These are phyloP conservation scores for Colletotrichum sp. DNA, from an alignment of 2,329 filamentous ascomycete species.

Conservation along the genomic window DNA sequence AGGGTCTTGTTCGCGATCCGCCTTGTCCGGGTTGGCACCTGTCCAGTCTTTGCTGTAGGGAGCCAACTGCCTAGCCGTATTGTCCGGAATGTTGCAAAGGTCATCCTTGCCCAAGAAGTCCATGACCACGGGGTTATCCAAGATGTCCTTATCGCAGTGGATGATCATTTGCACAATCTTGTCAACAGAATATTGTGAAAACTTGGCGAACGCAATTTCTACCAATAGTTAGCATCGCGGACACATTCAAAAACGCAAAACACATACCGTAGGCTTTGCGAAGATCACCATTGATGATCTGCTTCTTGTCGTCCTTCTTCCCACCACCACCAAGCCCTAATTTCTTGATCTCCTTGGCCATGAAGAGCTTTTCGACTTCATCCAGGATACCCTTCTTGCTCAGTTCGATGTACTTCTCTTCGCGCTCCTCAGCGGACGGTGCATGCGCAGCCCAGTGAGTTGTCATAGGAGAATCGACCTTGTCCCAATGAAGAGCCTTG, in stretches of 20 bases:
- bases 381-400: constrained; percentile 95
- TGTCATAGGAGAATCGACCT: constrained; percentile 89
- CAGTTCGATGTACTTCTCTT: constrained; percentile 94
- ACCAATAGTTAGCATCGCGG: constrained; percentile 4
- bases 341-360: constrained; percentile 95
- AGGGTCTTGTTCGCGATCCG: constrained; percentile 84
- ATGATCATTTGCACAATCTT: constrained; percentile 93
- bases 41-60: constrained; percentile 98
- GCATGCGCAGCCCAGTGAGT: constrained; percentile 92
- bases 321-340: constrained; percentile 69
- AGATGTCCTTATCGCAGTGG: constrained; percentile 87
- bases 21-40: constrained; percentile 79
- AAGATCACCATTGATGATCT: constrained; percentile 90
- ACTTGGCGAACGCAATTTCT: constrained; percentile 93
- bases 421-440: constrained; percentile 84
- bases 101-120: constrained; percentile 95
- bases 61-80: constrained; percentile 87
- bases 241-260: neutral
- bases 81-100: constrained; percentile 90
- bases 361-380: constrained; percentile 96
- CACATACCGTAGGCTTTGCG: constrained; percentile 80
- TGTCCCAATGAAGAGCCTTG: constrained; percentile 99
- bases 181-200: constrained; percentile 82
- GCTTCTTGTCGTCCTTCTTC: constrained; percentile 95
- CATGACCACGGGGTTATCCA: constrained; percentile 93